Conservation (phyloP, 2,329 filamentous ascomycete genomes). For the Alternaria brassicicola region DNA sequence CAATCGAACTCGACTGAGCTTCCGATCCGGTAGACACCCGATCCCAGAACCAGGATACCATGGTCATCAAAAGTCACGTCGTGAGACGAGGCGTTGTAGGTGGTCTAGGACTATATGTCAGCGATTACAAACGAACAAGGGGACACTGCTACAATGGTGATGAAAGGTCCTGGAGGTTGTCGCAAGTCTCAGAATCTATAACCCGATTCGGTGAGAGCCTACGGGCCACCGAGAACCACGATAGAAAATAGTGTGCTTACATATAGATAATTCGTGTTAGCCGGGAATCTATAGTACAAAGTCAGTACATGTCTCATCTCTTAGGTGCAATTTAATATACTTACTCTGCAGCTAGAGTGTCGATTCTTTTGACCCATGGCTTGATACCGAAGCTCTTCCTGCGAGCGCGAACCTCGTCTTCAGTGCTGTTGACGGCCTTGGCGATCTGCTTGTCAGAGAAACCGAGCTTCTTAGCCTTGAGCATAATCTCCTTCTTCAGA, state of each 20-base stretch:
- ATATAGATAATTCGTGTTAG: conserved; percentile 5
- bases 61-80: conserved; percentile 94
- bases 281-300: not conserved
- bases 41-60: conserved; percentile 86
- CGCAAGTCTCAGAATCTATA: not conserved
- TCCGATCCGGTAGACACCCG: conserved; percentile 96
- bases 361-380: conserved; percentile 98
- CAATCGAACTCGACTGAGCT: conserved; percentile 98
- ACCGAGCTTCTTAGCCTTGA: conserved; percentile 95
- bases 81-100: conserved; percentile 93
- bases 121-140: not conserved
- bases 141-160: not conserved
- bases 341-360: conserved; percentile 87
- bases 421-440: conserved; percentile 79
- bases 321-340: not conserved
- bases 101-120: conserved; percentile 73
- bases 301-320: not conserved
- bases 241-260: too few relatives aligned
- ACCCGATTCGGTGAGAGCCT: too few relatives aligned
- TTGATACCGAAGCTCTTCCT: conserved; percentile 86
- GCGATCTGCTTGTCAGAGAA: conserved; percentile 98
- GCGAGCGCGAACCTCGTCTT: conserved; percentile 86
- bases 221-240: too few relatives aligned
- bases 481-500: conserved; percentile 84
- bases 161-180: not conserved